Conservation (phyloP, 495 filamentous ascomycete genomes). For the Hypoxylon intermedium region DNA sequence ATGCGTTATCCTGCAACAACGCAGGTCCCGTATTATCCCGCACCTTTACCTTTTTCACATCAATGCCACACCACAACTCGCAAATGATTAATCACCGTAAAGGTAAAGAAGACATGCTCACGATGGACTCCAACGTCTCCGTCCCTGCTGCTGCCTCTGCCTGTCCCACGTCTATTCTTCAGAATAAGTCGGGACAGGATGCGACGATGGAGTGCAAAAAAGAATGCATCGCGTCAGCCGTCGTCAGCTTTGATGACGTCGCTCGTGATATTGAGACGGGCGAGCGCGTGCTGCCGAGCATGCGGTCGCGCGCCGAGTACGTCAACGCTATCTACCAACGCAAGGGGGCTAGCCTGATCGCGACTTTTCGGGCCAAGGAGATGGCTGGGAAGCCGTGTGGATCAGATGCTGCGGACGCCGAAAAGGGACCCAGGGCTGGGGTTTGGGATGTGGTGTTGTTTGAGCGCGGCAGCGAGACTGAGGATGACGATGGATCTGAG, state of each 20-base stretch:
- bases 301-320: conserved; percentile 1
- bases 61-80: no score
- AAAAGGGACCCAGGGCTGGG: no score
- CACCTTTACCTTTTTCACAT: no score
- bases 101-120: no score
- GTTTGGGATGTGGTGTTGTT: no score
- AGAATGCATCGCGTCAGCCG: neutral
- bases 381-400: neutral
- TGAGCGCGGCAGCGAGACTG: neutral
- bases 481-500: neutral
- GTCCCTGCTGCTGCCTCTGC: no score
- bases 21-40: no score
- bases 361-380: neutral
- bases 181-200: neutral
- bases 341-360: neutral
- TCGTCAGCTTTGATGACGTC: conserved; percentile 11
- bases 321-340: neutral
- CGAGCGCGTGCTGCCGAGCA: neutral
- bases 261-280: conserved; percentile 4
- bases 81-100: no score
- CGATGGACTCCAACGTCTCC: no score
- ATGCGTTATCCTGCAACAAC: no score
- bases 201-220: neutral
- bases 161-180: no score
- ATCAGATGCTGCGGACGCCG: neutral